Conservation (phyloP, 768 basidiomycete genomes). For the Lentinula sp. region DNA sequence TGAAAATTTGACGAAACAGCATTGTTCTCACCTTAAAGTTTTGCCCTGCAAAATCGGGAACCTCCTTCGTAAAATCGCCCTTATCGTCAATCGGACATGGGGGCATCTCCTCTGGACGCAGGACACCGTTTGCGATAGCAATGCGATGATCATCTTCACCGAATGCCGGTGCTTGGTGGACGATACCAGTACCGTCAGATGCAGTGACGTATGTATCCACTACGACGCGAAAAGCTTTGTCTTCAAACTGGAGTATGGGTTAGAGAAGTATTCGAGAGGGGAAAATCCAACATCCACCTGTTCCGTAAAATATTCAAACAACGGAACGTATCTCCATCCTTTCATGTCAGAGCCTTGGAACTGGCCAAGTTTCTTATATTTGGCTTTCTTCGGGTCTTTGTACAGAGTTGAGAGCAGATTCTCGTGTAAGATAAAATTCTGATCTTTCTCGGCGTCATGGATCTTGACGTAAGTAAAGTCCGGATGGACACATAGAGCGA, state of each 20-base stretch:
- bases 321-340: conserved; percentile 90
- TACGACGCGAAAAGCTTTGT: conserved; percentile 85
- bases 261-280: neutral
- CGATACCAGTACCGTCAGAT: conserved; percentile 93
- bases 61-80: conserved; percentile 83
- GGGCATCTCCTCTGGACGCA: conserved; percentile 87
- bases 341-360: conserved; percentile 93
- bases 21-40: conserved; percentile 69
- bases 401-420: conserved; percentile 80
- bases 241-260: conserved; percentile 60
- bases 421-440: conserved; percentile 91
- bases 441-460: conserved; percentile 78
- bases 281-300: conserved; percentile 44
- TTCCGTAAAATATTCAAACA: conserved; percentile 97
- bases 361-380: conserved; percentile 84
- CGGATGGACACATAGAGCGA: conserved; percentile 93
- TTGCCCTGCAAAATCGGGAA: conserved; percentile 82
- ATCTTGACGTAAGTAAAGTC: conserved; percentile 97
- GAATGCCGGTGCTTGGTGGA: conserved; percentile 97
- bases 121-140: conserved; percentile 74
- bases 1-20: conserved; percentile 1
- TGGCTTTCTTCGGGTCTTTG: conserved; percentile 96
- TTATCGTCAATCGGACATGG: conserved; percentile 93
- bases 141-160: conserved; percentile 99
- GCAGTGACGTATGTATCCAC: conserved; percentile 92